phyloP scores from a whole-genome alignment of 768 basidiomycete genomes.

The Candolleomyces efflorescens region DNA sequence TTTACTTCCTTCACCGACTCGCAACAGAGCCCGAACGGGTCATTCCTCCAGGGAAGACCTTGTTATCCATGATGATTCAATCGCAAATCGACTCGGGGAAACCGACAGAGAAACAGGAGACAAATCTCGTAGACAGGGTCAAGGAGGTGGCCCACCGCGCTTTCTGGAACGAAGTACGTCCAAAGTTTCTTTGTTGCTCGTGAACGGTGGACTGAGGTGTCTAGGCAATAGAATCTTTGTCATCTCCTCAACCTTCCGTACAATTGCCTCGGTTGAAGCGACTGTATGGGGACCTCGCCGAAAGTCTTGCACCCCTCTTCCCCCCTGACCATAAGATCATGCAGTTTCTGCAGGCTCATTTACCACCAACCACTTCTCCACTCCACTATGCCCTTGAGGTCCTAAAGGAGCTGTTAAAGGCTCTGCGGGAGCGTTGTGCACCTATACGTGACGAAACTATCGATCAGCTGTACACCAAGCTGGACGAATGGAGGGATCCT shows the following conservation, averaged over 20 bases:
- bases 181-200: slow-evolving; percentile 1
- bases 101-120: slow-evolving; percentile 6
- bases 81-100: slow-evolving; percentile 19
- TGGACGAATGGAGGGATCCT: slow-evolving; percentile 9
- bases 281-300: slow-evolving; percentile 51
- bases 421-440: slow-evolving; percentile 60
- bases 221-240: slow-evolving; percentile 55
- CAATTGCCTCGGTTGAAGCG: slow-evolving; percentile 58
- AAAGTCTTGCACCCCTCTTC: slow-evolving; percentile 51
- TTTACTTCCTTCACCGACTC: slow-evolving; percentile 65
- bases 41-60: slow-evolving; percentile 69
- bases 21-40: slow-evolving; percentile 56
- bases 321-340: slow-evolving; percentile 51
- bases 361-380: slow-evolving; percentile 66
- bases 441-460: slow-evolving; percentile 57
- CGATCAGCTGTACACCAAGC: slow-evolving; percentile 33
- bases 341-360: slow-evolving; percentile 47
- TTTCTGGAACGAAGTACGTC: slow-evolving; percentile 71
- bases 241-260: slow-evolving; percentile 50
- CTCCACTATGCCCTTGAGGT: slow-evolving; percentile 52
- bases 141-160: slow-evolving; percentile 56
- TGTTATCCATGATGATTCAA: slow-evolving; percentile 56
- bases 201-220: not conserved
- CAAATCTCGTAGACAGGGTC: slow-evolving; percentile 34
- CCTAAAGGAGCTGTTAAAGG: slow-evolving; percentile 48